Base-by-base conservation (phyloP, 495 filamentous ascomycete genomes). In the Annulohypoxylon moriforme region DNA sequence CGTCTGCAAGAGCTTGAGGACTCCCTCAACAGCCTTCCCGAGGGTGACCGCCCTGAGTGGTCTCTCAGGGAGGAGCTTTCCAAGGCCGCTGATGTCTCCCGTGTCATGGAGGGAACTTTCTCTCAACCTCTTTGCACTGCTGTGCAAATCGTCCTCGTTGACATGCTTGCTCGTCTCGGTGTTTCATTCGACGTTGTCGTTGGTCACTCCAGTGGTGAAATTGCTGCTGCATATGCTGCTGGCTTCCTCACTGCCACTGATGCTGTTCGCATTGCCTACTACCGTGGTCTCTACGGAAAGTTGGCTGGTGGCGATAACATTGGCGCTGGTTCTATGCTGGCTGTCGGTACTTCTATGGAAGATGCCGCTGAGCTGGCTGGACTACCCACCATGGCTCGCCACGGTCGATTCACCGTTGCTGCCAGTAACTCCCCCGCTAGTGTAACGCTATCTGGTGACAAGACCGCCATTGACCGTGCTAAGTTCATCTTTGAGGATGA, bases 161-260 rank as follows among this genome's bases (percentile, higher is more conserved):
- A 85, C 5, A 55, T 89, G 5, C 69, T 87, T 9, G 83, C 82
- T 78, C 78, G 81, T 25, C 74, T 88, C 10, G 40, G 55, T 27
- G 34, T 58, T 25, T 40, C 44, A 1, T 83, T 84, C 1, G 57
- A 61, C 22, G 77, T 76, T 18, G 84, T 87, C 0, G 77, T 87
- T 3, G 87, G 87, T 3, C 86, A 89, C 66, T 88, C 85, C 3
- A 84, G 80, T 68, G 86, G 87, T 14, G 85, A 8, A 78, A 86
- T 36, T 49, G 73, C 0, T 66, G 85, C 62, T 80, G 86, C 0
- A 84, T 86, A 67, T 79, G 80, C 49, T 74, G 86, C 31, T 83
- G 87, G 9, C 9, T 80, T 68, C 47, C 42, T 75, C 64, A 33
- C 73, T 10, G 59, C 69, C 2, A 2, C 14, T 0, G 80, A 84